Percentiles rank a stretch among this genome's conserved stretches.
Conservation (phyloP, 139 green algal species). For the Pycnococcus provasolii region DNA sequence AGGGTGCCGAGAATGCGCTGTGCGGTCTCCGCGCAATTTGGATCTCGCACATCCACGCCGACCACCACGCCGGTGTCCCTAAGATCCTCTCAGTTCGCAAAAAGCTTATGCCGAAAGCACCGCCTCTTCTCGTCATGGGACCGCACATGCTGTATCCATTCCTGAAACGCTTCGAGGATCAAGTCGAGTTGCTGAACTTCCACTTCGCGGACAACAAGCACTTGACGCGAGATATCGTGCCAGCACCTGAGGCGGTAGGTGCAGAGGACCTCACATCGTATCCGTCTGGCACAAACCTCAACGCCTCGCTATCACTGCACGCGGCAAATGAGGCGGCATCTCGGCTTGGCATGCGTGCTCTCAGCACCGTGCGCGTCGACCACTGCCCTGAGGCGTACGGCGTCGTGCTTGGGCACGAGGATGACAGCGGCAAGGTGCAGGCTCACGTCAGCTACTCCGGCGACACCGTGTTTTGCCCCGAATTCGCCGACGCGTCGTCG, state of each 20-base stretch:
- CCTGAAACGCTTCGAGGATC: constrained; percentile 43
- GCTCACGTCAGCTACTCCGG: constrained; percentile 69
- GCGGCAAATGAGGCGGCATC: no score
- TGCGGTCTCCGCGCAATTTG: constrained; percentile 47
- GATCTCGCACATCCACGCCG: constrained; percentile 94
- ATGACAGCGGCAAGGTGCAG: constrained; percentile 12
- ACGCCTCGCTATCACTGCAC: no score
- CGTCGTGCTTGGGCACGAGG: constrained; percentile 45
- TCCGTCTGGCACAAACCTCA: no score
- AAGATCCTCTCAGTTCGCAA: constrained; percentile 38
- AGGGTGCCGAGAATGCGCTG: constrained; percentile 28
- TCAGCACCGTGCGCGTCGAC: constrained; percentile 51
- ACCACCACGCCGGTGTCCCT: constrained; percentile 87
- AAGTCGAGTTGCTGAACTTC: constrained; percentile 47
- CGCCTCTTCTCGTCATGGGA: constrained; percentile 69
- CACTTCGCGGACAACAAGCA: constrained; percentile 51
- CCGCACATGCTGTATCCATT: constrained; percentile 57
- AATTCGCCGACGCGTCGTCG: constrained; percentile 57
- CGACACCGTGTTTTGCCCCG: constrained; percentile 70
- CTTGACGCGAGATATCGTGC: constrained; percentile 2
- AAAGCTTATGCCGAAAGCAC: constrained; percentile 31
- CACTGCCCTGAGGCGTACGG: constrained; percentile 70
- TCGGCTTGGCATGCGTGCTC: no score
- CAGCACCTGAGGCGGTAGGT: no score
- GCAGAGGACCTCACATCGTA: no score